phyloP scores from a whole-genome alignment of 352 stramenopile genomes.

The Phytophthora pisi region DNA sequence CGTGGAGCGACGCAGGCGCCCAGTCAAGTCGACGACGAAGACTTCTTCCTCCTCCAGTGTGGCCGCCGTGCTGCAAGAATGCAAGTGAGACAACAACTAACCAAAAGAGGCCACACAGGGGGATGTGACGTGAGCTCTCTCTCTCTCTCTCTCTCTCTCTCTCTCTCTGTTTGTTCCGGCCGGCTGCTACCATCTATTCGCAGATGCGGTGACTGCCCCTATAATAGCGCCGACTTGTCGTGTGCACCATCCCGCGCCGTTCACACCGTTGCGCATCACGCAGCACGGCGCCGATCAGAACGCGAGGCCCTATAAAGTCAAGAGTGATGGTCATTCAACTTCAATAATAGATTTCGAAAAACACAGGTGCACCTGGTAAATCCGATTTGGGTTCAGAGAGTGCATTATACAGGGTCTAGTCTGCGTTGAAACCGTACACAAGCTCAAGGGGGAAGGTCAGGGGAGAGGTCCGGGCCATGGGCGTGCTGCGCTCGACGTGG shows the following conservation, averaged over 20 bases:
- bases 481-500: not conserved
- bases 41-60: constrained; percentile 35
- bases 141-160: not conserved
- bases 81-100: not conserved
- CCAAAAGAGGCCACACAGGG: too few species aligned
- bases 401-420: not conserved
- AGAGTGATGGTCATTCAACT: not conserved
- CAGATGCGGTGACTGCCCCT: not conserved
- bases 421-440: not conserved
- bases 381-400: constrained; percentile 4
- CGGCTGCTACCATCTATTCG: not conserved
- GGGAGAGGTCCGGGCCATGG: not conserved
- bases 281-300: not conserved
- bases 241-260: not conserved
- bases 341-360: not conserved
- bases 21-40: constrained; percentile 29
- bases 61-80: constrained; percentile 15
- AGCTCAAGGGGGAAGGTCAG: too few species aligned
- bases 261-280: too few species aligned
- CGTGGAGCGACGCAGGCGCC: constrained; percentile 14
- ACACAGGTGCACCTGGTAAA: not conserved
- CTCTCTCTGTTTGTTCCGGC: not conserved
- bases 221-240: not conserved
- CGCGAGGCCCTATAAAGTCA: not conserved
- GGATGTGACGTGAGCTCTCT: not conserved